A percentile compares a stretch with the other conserved stretches of the same genome.
Conservation (phyloP, 164 flowering plant genomes). For the Tetrastigma voinierianum region DNA sequence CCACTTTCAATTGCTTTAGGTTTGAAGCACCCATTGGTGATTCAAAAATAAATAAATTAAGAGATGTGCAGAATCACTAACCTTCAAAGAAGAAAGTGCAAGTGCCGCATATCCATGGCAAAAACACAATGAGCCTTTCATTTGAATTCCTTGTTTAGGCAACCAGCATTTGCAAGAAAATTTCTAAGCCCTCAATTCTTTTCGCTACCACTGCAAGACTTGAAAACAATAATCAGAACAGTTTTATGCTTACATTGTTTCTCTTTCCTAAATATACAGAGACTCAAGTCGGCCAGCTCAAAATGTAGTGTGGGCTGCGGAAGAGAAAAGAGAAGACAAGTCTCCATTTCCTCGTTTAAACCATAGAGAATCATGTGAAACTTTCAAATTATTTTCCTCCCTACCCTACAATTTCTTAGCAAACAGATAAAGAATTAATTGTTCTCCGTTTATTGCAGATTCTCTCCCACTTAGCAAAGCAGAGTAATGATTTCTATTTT, state of each 20-base stretch:
- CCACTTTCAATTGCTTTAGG: too few relatives aligned
- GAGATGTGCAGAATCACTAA: slow-evolving; percentile 32
- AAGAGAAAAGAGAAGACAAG: too few relatives aligned
- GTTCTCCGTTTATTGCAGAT: too few relatives aligned
- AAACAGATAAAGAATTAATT: too few relatives aligned
- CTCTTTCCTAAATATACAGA: not conserved
- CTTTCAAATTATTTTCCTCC: not conserved
- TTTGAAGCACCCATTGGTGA: too few relatives aligned
- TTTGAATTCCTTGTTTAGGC: slow-evolving; percentile 47
- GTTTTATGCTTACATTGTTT: too few relatives aligned
- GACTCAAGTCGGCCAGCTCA: too few relatives aligned
- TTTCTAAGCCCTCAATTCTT: slow-evolving; percentile 68
- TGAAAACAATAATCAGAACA: not conserved
- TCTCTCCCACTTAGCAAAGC: not conserved
- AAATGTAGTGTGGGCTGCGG: too few relatives aligned
- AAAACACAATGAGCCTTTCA: slow-evolving; percentile 71
- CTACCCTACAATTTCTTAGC: too few relatives aligned
- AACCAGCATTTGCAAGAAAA: slow-evolving; percentile 91
- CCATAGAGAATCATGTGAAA: too few relatives aligned
- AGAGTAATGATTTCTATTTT: too few relatives aligned
- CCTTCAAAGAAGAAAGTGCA: slow-evolving; percentile 99
- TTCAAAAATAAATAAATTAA: not conserved
- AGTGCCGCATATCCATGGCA: slow-evolving; percentile 98
- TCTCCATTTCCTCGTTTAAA: too few relatives aligned
- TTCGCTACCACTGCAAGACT: slow-evolving; percentile 64